Percentiles rank a stretch among this genome's conserved stretches.
Conservation (phyloP, 2,329 filamentous ascomycete genomes). For the Diaporthe ilicicola region DNA sequence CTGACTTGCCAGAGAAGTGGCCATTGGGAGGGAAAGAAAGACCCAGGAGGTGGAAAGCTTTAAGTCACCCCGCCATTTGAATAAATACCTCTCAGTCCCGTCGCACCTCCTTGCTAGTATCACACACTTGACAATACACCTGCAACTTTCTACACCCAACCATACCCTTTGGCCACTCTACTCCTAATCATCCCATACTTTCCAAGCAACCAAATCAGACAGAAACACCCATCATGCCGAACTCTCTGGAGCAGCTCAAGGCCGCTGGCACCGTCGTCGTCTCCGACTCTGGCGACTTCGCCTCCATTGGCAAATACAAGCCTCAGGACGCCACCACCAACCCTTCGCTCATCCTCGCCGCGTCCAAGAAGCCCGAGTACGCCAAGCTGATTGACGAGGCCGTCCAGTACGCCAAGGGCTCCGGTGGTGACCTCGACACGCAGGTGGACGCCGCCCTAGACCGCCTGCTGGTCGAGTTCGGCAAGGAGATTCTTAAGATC, state of each 20-base stretch:
- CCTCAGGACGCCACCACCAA: slow-evolving; percentile 99
- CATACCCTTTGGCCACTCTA: not conserved
- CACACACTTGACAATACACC: not conserved
- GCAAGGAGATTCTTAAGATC: slow-evolving; percentile 95
- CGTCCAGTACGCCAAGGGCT: slow-evolving; percentile 81
- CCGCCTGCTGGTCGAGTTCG: slow-evolving; percentile 95
- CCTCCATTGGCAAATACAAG: slow-evolving; percentile 99
- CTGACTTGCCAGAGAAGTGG: slow-evolving; percentile 20
- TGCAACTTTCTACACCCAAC: not conserved
- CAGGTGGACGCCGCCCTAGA: slow-evolving; percentile 93
- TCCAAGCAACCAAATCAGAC: not conserved
- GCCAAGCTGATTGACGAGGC: slow-evolving; percentile 89
- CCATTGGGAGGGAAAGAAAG: not conserved
- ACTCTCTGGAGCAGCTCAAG: slow-evolving; percentile 96
- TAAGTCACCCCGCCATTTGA: slow-evolving; percentile 27
- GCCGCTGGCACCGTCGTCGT: slow-evolving; percentile 95
- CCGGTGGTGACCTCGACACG: slow-evolving; percentile 71
- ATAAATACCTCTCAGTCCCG: slow-evolving; percentile 30
- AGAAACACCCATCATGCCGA: slow-evolving; percentile 69
- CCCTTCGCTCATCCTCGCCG: slow-evolving; percentile 97
- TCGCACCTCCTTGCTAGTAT: slow-evolving; percentile 10
- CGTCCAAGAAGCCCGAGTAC: slow-evolving; percentile 98
- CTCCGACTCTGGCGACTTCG: slow-evolving; percentile 86
- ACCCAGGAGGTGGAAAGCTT: not conserved
- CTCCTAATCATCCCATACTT: not conserved